Evolutionary conservation across 225 moss, liverwort and hornwort genomes (phyloP).

Genomic region (Thuidium tamariscinum): DNA sequence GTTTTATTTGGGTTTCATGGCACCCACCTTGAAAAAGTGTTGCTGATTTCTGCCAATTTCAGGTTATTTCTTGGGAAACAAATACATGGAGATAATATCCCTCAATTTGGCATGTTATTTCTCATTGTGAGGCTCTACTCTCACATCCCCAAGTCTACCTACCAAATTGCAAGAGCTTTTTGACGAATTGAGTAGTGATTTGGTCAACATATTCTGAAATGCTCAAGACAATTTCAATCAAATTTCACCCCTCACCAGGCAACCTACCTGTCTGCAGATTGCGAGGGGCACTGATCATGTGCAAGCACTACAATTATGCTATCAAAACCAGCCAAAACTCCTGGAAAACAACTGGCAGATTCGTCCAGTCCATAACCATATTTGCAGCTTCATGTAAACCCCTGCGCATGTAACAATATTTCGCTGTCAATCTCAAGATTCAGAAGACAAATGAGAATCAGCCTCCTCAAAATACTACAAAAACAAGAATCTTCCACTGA

Average conservation of each 20-base stretch:
- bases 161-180: rapidly evolving
- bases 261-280: neutral
- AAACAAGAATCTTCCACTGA: neutral
- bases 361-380: too few species aligned
- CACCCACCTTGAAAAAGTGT: neutral
- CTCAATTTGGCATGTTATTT: neutral
- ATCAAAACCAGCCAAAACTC: neutral
- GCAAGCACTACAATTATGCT: neutral
- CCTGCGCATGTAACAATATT: neutral
- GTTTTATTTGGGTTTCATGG: neutral
- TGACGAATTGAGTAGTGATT: neutral
- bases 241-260: too few species aligned
- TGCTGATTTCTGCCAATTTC: neutral
- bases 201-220: neutral
- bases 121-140: neutral
- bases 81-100: neutral
- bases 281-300: neutral
- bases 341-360: neutral
- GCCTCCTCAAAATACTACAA: neutral
- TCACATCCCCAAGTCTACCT: neutral
- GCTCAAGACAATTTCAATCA: neutral
- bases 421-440: neutral
- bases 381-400: neutral
- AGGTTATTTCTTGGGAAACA: neutral
- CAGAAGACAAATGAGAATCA: neutral